Evolutionary conservation across 2,329 filamentous ascomycete genomes (phyloP).

Genomic region (Neurospora sp.): DNA sequence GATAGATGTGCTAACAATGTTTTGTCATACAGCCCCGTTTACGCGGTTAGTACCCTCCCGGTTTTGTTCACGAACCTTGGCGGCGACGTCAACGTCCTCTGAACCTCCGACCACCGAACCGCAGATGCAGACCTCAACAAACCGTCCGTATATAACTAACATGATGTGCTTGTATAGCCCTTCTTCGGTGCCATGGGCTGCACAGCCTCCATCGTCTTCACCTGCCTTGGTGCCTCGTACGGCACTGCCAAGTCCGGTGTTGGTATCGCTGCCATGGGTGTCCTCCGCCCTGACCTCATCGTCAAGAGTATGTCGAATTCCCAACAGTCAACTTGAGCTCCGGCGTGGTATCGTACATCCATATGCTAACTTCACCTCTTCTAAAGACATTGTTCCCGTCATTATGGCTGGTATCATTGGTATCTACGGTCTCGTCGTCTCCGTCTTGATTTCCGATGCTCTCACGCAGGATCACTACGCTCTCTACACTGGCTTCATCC

Average conservation of each 20-base stretch:
- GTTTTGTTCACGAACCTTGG: constrained; percentile 1
- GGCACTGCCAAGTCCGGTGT: constrained; percentile 99
- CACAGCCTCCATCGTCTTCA: constrained; percentile 51
- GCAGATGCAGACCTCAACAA: not conserved
- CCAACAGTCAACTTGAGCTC: not conserved
- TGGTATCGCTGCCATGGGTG: constrained; percentile 97
- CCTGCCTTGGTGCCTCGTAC: constrained; percentile 71
- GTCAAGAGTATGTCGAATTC: constrained; percentile 76
- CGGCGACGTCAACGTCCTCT: constrained; percentile 7
- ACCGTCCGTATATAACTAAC: constrained; percentile 18
- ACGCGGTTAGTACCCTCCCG: constrained; percentile 72
- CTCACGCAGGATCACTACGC: constrained; percentile 58
- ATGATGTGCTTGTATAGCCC: constrained; percentile 35
- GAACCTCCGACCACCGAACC: not conserved
- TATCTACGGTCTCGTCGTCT: constrained; percentile 91
- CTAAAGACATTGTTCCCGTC: constrained; percentile 90
- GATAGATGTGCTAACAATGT: constrained; percentile 31
- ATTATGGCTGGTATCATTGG: constrained; percentile 99
- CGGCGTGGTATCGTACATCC: not conserved
- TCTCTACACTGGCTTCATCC: constrained; percentile 76
- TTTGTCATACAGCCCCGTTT: constrained; percentile 66
- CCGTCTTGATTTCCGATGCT: constrained; percentile 75
- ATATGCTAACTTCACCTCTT: constrained; percentile 3
- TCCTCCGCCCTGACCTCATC: constrained; percentile 93
- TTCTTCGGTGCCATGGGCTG: constrained; percentile 98